These are phyloP conservation scores for Ophiostoma ips DNA, from an alignment of 2,329 filamentous ascomycete species.

Conservation along the genomic window DNA sequence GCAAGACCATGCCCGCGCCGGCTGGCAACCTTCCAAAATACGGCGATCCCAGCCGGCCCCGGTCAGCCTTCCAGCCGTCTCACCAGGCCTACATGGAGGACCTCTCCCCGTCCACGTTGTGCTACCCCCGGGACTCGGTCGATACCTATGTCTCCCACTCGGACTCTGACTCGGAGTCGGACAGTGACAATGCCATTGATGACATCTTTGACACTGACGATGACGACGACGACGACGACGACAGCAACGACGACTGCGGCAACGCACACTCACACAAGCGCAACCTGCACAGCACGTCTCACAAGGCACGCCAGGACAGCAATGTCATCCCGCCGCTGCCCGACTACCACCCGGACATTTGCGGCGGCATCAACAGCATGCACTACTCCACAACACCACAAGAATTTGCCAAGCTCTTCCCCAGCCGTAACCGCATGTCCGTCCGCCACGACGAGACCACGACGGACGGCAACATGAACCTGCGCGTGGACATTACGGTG, in stretches of 20 bases:
- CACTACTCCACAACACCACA: slow-evolving; percentile 59
- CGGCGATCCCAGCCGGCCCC: neutral
- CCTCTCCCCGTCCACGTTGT: slow-evolving; percentile 27
- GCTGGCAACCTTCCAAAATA: neutral
- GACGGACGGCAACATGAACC: slow-evolving; percentile 89
- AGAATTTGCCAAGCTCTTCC: slow-evolving; percentile 76
- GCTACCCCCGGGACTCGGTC: slow-evolving; percentile 45
- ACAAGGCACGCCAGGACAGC: neutral
- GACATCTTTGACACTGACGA: slow-evolving; percentile 20
- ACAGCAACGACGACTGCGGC: neutral
- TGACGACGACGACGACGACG: slow-evolving; percentile 2
- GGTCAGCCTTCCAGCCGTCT: slow-evolving; percentile 3
- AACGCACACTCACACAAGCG: slow-evolving; percentile 4
- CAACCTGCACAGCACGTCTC: slow-evolving; percentile 16
- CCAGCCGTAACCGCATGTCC: slow-evolving; percentile 63
- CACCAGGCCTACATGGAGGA: slow-evolving; percentile 18
- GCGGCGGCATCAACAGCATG: slow-evolving; percentile 50
- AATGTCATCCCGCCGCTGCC: slow-evolving; percentile 37
- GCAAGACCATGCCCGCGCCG: slow-evolving; percentile 18
- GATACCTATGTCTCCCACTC: slow-evolving; percentile 71
- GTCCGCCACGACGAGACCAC: slow-evolving; percentile 88
- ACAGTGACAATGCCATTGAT: slow-evolving; percentile 1
- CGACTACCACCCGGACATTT: slow-evolving; percentile 45
- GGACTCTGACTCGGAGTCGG: slow-evolving; percentile 41
- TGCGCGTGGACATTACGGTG: slow-evolving; percentile 71